These are phyloP conservation scores for Phytophthora melonis DNA, from an alignment of 352 stramenopile genomes.

Conservation along the genomic window DNA sequence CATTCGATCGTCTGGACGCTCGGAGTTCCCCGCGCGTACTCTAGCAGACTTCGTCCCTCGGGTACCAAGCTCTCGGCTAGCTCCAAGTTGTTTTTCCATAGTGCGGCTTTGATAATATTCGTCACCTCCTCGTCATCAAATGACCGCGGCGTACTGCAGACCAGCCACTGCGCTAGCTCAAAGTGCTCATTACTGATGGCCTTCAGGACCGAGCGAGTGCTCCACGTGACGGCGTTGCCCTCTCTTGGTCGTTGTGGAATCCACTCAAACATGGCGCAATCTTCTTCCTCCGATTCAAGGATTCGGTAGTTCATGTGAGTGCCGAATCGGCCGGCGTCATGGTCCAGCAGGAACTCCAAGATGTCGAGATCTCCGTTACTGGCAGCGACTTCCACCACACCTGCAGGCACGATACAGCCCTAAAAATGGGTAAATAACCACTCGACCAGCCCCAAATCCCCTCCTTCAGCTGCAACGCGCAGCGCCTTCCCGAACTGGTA, in stretches of 20 bases:
- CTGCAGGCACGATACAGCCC: not conserved
- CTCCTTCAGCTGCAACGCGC: not conserved
- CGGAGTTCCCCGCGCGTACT: not conserved
- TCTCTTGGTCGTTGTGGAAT: not conserved
- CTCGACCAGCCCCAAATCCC: not conserved
- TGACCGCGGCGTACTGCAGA: not conserved
- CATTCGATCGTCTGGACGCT: not conserved
- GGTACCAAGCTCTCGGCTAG: not conserved
- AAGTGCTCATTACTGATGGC: not conserved
- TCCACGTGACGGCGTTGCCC: not conserved
- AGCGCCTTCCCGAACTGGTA: not conserved
- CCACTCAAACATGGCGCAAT: not conserved
- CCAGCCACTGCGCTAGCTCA: not conserved
- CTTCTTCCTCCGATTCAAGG: not conserved
- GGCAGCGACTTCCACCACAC: not conserved
- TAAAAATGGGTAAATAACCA: not conserved
- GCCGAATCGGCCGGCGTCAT: not conserved
- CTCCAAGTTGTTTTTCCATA: not conserved
- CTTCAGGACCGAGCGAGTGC: not conserved
- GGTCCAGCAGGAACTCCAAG: not conserved
- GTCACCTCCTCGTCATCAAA: not conserved
- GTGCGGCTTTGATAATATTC: not conserved
- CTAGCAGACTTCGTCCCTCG: not conserved
- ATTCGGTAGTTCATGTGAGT: not conserved
- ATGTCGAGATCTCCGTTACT: not conserved